Conservation (phyloP, 306 rosid species). For the Alnus glutinosa region DNA sequence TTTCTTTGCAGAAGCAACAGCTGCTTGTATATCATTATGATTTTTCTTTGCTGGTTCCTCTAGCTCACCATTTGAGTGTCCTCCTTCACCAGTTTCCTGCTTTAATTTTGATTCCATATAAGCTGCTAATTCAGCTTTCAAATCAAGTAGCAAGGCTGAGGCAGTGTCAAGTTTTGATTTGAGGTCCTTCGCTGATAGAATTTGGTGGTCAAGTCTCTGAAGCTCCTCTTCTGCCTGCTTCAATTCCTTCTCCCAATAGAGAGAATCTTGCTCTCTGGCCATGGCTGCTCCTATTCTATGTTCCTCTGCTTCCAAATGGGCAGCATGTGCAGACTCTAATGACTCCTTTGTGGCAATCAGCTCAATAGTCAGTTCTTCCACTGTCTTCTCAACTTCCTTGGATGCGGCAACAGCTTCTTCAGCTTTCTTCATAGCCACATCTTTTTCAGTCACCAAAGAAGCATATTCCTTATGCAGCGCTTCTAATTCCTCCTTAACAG, state of each 20-base stretch:
- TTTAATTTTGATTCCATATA: conserved; percentile 83
- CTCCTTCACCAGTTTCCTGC: conserved; percentile 50
- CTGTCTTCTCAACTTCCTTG: conserved; percentile 87
- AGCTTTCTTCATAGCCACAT: conserved; percentile 69
- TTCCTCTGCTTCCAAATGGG: conserved; percentile 97
- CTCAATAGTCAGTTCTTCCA: conserved; percentile 89
- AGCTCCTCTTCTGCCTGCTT: conserved; percentile 90
- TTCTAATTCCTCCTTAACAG: conserved; percentile 82
- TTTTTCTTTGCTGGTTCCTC: conserved; percentile 55
- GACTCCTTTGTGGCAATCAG: conserved; percentile 83
- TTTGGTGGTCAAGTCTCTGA: conserved; percentile 68
- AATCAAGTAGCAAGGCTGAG: conserved; percentile 71
- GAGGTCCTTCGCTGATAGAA: conserved; percentile 73
- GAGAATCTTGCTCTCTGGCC: conserved; percentile 97
- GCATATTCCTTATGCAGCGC: conserved; percentile 65
- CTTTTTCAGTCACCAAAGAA: conserved; percentile 72
- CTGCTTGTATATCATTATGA: conserved; percentile 67
- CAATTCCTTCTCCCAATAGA: conserved; percentile 89
- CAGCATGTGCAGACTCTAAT: conserved; percentile 84
- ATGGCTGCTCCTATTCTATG: conserved; percentile 88
- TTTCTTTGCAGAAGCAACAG: conserved; percentile 70
- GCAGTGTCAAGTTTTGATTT: conserved; percentile 84
- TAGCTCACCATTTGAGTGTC: conserved; percentile 38
- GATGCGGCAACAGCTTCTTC: conserved; percentile 84
- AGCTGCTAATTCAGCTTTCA: conserved; percentile 82